These are phyloP conservation scores for Microthyrium microscopicum DNA, from an alignment of 2,329 filamentous ascomycete species.

Conservation along the genomic window DNA sequence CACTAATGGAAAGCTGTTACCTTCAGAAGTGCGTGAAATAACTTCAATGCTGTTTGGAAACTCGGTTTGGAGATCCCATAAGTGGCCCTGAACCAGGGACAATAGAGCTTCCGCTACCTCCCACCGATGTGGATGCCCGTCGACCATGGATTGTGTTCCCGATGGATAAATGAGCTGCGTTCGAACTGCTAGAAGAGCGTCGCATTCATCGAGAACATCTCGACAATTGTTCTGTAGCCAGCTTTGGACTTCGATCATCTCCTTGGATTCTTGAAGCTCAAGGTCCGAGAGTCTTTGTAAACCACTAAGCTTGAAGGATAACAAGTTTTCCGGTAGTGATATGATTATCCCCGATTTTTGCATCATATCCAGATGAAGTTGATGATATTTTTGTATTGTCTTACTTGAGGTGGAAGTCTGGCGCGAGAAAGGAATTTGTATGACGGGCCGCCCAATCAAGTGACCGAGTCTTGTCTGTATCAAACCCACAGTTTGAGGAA, in stretches of 20 bases:
- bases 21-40: slow-evolving; percentile 15
- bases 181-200: slow-evolving; percentile 17
- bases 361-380: slow-evolving; percentile 25
- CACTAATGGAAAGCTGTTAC: slow-evolving; percentile 37
- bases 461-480: slow-evolving; percentile 35
- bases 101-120: slow-evolving; percentile 15
- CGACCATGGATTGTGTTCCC: slow-evolving; percentile 16
- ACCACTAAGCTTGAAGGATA: slow-evolving; percentile 44
- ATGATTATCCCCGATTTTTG: slow-evolving; percentile 34
- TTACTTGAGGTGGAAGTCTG: slow-evolving; percentile 19
- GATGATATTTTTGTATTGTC: slow-evolving; percentile 15
- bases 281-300: slow-evolving; percentile 34
- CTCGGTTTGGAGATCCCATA: slow-evolving; percentile 15
- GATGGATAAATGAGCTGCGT: slow-evolving; percentile 23
- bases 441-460: slow-evolving; percentile 31
- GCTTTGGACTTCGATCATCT: slow-evolving; percentile 31
- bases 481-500: slow-evolving; percentile 37
- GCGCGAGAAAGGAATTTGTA: slow-evolving; percentile 38
- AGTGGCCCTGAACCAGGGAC: slow-evolving; percentile 10
- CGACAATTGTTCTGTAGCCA: slow-evolving; percentile 32
- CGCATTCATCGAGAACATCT: slow-evolving; percentile 44
- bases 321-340: slow-evolving; percentile 40
- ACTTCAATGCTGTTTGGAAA: slow-evolving; percentile 32
- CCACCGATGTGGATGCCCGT: slow-evolving; percentile 18
- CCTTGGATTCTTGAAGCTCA: slow-evolving; percentile 20